These are phyloP conservation scores for Trebouxiophyceae sp. DNA, from an alignment of 163 green algal genomes.

Conservation along the genomic window DNA sequence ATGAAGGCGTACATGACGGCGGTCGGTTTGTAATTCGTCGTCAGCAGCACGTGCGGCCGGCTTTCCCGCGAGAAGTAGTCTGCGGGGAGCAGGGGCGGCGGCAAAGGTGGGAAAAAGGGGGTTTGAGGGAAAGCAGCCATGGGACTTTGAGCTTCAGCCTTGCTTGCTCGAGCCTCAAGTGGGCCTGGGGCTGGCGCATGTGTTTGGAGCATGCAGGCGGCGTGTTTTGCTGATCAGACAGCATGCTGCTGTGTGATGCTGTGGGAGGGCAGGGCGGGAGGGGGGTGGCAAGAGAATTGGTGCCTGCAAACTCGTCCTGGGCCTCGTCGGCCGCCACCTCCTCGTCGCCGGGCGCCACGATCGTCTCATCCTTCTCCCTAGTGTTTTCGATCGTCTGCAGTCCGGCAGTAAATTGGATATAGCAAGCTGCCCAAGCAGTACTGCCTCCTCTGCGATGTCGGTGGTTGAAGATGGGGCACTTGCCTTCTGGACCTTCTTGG, in stretches of 20 bases:
- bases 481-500: constrained; percentile 60
- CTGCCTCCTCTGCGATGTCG: background rate
- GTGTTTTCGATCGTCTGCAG: constrained; percentile 88
- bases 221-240: no score
- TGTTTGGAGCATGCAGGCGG: no score
- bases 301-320: constrained; percentile 84
- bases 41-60: constrained; percentile 86
- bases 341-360: constrained; percentile 60
- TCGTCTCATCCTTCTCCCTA: constrained; percentile 75
- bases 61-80: constrained; percentile 62
- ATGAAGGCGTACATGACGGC: constrained; percentile 86
- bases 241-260: no score
- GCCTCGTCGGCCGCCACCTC: constrained; percentile 76
- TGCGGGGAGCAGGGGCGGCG: constrained; percentile 22
- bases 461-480: background rate
- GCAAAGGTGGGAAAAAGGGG: no score
- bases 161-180: no score
- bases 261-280: no score
- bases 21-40: constrained; percentile 79
- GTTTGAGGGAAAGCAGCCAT: no score
- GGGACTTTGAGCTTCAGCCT: no score
- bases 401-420: no score
- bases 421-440: no score
- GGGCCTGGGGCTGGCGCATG: no score
- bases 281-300: no score